phyloP scores from a whole-genome alignment of 345 rosid species.

The Euclidium syriacum region DNA sequence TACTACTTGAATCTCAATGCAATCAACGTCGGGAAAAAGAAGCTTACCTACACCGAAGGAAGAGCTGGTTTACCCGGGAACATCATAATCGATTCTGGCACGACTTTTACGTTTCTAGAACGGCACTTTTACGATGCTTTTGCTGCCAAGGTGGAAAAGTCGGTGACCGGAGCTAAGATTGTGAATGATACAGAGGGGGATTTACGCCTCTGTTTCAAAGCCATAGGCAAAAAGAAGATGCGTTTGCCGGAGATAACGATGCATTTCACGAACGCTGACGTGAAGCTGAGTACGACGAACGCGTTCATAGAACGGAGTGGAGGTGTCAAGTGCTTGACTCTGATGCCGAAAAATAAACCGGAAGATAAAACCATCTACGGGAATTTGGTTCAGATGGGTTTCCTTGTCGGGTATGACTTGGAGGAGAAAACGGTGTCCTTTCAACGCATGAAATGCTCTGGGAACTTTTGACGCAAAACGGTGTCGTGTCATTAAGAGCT shows the following conservation, averaged over 20 bases:
- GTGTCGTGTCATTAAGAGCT: no score
- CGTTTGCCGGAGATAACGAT: constrained; percentile 42
- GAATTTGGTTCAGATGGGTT: constrained; percentile 39
- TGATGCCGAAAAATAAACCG: constrained; percentile 23
- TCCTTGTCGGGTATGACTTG: constrained; percentile 42
- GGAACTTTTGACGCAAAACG: background rate
- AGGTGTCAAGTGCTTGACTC: constrained; percentile 32
- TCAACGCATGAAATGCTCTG: constrained; percentile 38
- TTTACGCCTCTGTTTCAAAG: constrained; percentile 32
- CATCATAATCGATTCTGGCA: constrained; percentile 58
- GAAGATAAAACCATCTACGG: constrained; percentile 35
- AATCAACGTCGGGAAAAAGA: constrained; percentile 44
- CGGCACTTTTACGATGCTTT: constrained; percentile 32
- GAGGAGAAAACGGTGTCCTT: constrained; percentile 33
- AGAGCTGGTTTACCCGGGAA: constrained; percentile 23
- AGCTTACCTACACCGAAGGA: constrained; percentile 27
- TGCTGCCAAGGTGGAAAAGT: constrained; percentile 25
- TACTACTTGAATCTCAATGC: constrained; percentile 53
- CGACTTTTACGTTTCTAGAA: constrained; percentile 45
- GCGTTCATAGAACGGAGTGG: constrained; percentile 27
- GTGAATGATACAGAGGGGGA: constrained; percentile 33
- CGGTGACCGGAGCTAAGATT: constrained; percentile 25
- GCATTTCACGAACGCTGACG: constrained; percentile 47
- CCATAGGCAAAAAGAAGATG: background rate
- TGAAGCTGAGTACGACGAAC: constrained; percentile 40